Base-by-base conservation (phyloP, 306 rosid genomes). In the Sophora flavescens region DNA sequence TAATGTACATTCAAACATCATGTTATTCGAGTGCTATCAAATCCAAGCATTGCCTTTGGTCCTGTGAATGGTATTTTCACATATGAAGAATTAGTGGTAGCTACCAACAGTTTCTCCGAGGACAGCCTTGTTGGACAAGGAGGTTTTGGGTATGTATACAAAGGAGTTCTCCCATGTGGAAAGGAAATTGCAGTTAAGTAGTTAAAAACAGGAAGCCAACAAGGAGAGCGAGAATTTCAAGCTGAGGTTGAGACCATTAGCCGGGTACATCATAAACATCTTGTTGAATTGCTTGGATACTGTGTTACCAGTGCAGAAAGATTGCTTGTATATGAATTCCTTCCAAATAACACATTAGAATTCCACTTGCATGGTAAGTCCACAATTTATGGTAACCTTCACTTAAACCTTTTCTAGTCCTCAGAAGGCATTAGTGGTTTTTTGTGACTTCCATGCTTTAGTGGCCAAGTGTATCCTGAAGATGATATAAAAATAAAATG, bases 231-330 rank as follows among this genome's bases (percentile, higher is more conserved):
- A 32, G 90, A 89, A 13, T 89, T 86, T 72, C 89, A 82, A 47
- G 78, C 88, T 3, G 93, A 86, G 82, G 86, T 89, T 11, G 90
- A 84, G 68, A 89, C 69, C 28, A 87, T 85, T 80, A 81, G 82
- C 73, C 44, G 86, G 41, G 87, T 87, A 73, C 91, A 87, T 54
- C 93, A 89, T 68, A 89, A 81, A 75, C 86, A 89, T 81, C 81
- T 87, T 22, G 89, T 89, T 64, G 82, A 86, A 12, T 70, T 89
- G 69, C 75, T 85, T 35, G 91, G 91, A 4, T 77, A 81, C 76
- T 85, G 88, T 68, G 80, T 83, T 70, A 68, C 74, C 3, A 68
- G 74, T 47, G 38, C 75, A 1, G 84, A 87, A 53, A 83, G 87
- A 66, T 51, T 86, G 81, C 87, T 89, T 22, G 87, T 86, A 45